Evolutionary conservation across 2,329 filamentous ascomycete genomes (phyloP), one percentile per base, ranked within the genome.

Genomic region (Onygena corvina): DNA sequence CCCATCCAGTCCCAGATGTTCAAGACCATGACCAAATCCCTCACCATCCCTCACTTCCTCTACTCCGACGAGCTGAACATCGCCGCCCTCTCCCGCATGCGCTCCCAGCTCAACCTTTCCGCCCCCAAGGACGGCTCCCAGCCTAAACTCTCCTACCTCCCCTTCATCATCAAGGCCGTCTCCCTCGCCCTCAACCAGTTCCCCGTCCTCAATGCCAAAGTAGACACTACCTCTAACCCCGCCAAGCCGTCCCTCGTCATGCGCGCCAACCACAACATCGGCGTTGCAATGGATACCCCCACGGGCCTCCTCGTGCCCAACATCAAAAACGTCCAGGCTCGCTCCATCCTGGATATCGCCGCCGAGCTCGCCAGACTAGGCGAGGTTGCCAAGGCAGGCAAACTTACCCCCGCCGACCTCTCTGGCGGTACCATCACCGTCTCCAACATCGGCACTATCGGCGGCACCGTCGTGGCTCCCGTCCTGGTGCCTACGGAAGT

Each of bases 161-260:
- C 92, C 3, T 95, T 98, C 71, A 83, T 96, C 62, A 80, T 98
- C 70, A 98, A 98, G 71, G 90, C 92, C 23, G 80, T 95, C 42
- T 96, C 90, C 16, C 72, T 94, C 55, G 80, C 89, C 1, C 74
- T 98, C 2, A 75, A 83, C 60, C 76, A 84, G 53, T 90, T 86
- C 65, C 90, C 92, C 1, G 74, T 92, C 31, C 80, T 98, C 53
- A 98, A 98, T 64, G 80, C 89, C 2, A 80, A 86, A 51, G 78
- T 98, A 20, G 86, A 95, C 58, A 63, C 66, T 20, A 74, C 71
- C 1, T 67, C 66, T 38, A 71, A 75, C 52, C 71, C 74, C 5
- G 70, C 71, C 48, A 90, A 86, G 60, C 88, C 90, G 0, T 76
- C 77, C 29, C 74, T 98, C 2, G 71, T 89, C 50, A 79, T 86